Percentiles rank a stretch among this genome's conserved stretches.
Evolutionary conservation across 23 red algal genomes (phyloP).

Genomic region (Chondrus crispus): DNA sequence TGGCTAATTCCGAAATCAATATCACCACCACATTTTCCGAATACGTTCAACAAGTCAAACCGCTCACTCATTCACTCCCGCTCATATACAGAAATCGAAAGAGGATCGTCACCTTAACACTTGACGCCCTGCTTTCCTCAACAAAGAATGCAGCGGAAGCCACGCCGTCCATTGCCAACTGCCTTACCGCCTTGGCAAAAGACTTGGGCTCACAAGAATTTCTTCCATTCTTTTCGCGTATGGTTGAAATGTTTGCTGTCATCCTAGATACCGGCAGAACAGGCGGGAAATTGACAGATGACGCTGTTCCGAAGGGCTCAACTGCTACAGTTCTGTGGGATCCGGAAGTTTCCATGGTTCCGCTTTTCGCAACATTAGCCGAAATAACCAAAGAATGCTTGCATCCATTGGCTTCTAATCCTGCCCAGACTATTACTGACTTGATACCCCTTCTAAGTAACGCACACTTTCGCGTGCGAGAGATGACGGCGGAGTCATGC

Average conservation of each 20-base stretch:
- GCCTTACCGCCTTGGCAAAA: constrained; percentile 30
- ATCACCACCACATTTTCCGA: constrained; percentile 45
- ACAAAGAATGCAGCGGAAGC: constrained; percentile 26
- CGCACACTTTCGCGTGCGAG: constrained; percentile 50
- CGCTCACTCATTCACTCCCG: constrained; percentile 39
- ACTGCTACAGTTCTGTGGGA: constrained; percentile 49
- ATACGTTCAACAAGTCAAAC: constrained; percentile 5
- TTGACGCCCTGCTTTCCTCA: background rate
- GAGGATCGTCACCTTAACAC: background rate
- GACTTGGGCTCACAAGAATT: constrained; percentile 46
- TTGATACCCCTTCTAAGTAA: constrained; percentile 42
- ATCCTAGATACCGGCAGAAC: background rate
- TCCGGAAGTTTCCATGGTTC: constrained; percentile 37
- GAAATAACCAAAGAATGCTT: constrained; percentile 13
- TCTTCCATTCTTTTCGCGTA: constrained; percentile 45
- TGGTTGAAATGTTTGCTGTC: constrained; percentile 9
- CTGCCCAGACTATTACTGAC: constrained; percentile 2
- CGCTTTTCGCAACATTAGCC: constrained; percentile 37
- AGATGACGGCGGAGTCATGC: constrained; percentile 68
- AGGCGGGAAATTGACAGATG: background rate
- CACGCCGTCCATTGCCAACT: constrained; percentile 28
- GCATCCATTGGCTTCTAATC: constrained; percentile 1
- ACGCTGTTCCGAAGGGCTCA: background rate
- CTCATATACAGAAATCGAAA: constrained; percentile 42
- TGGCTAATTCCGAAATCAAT: background rate